phyloP scores from a whole-genome alignment of 306 rosid genomes.

The Prosopis cineraria region DNA sequence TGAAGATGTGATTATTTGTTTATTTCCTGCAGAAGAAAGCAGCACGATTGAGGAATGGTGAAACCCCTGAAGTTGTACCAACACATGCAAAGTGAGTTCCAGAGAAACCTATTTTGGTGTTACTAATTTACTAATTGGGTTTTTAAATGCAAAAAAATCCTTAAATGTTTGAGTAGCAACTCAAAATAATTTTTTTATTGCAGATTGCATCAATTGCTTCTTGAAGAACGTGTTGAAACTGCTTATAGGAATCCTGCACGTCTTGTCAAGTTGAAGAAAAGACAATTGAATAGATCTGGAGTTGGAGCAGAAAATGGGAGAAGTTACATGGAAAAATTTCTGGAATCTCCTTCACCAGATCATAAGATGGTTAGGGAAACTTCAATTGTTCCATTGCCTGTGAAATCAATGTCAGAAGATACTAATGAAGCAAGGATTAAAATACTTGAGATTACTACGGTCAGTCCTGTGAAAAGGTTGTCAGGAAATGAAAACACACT shows the following conservation, averaged over 20 bases:
- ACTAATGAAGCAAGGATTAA: slow-evolving; percentile 61
- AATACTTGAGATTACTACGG: slow-evolving; percentile 74
- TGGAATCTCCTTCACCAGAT: slow-evolving; percentile 76
- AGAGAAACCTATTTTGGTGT: slow-evolving; percentile 36
- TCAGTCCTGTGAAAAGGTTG: slow-evolving; percentile 60
- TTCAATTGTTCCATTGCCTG: slow-evolving; percentile 52
- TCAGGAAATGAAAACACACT: slow-evolving; percentile 47
- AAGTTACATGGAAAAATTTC: slow-evolving; percentile 87
- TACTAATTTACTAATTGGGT: slow-evolving; percentile 29
- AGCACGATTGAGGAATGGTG: slow-evolving; percentile 77
- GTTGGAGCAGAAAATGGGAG: slow-evolving; percentile 60
- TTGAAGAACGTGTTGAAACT: slow-evolving; percentile 88
- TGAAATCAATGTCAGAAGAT: slow-evolving; percentile 50
- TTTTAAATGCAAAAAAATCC: slow-evolving; percentile 27
- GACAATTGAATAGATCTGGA: slow-evolving; percentile 69
- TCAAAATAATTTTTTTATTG: slow-evolving; percentile 35
- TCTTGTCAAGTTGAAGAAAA: slow-evolving; percentile 84
- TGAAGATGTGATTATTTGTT: slow-evolving; percentile 30
- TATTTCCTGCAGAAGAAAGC: slow-evolving; percentile 74
- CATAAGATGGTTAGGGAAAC: slow-evolving; percentile 67
- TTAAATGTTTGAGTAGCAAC: slow-evolving; percentile 41
- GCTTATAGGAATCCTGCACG: slow-evolving; percentile 75
- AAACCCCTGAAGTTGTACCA: slow-evolving; percentile 65
- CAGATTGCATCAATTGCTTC: slow-evolving; percentile 92
- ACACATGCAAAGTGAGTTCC: slow-evolving; percentile 83